Base-by-base conservation (phyloP, 345 rosid species). In the Orychophragmus violaceus region DNA sequence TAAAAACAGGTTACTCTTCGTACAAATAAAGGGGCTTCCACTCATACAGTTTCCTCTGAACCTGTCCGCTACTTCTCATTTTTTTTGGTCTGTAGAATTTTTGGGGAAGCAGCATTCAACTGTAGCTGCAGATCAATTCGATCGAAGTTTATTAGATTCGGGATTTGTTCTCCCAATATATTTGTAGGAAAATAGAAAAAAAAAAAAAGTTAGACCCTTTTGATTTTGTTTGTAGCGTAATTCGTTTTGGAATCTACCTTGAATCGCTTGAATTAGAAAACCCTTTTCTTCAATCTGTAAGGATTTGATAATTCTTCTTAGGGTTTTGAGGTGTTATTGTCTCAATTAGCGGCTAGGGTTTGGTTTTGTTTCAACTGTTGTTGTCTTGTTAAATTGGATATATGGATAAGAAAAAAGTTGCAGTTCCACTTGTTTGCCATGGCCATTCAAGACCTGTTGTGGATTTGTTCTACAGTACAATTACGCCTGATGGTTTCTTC, bases 391-490 rank as follows among this genome's bases (percentile, higher is more conserved):
- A 18, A 28, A 29, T 46, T 35, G n/a, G n/a, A 2, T 23, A 88
- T 16, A 41, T 88, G 95, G 95, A 88, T 39, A 88, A 88, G 89
- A 88, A 81, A 60, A 88, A 82, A 70, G 80, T 79, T 28, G 74
- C 82, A 0, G 83, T 82, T 66, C 95, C 95, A 60, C 78, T 84
- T 70, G 89, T 86, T 9, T 88, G 91, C 76, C 95, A 88, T 61
- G 91, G 91, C 8, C 91, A 84, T 78, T 88, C 95, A 6, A 82
- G 91, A 50, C 95, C 95, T n/a, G 91, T 88, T 9, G 91, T 85
- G 42, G 89, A 82, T 84, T 79, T 88, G 69, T 85, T 76, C 76
- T 87, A 83, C 70, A 87, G 89, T 71, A 84, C 90, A 11, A 54
- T 82, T 22, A 85, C 95, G 28, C 89, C 89, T 2, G 95, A 87